A percentile compares a stretch with the other conserved stretches of the same genome.
phyloP scores from a whole-genome alignment of 768 basidiomycete genomes.

The Hygrophorus russula region DNA sequence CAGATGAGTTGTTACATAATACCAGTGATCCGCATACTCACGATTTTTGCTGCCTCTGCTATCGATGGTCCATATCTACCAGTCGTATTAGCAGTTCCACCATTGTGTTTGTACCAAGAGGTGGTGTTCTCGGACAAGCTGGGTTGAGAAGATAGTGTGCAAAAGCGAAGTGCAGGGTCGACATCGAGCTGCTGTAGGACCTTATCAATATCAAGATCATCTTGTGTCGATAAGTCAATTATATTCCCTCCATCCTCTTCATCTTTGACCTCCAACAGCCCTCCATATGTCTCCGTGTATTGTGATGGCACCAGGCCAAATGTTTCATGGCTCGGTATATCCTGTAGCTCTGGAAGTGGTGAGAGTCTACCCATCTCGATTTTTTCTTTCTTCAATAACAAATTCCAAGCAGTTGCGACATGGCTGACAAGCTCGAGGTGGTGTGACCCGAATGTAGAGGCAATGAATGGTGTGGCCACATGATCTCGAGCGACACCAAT shows the following conservation, averaged over 20 bases:
- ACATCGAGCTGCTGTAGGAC: too few relatives aligned
- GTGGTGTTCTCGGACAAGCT: too few relatives aligned
- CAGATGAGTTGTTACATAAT: too few relatives aligned
- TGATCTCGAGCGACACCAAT: conserved; percentile 1
- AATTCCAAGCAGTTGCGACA: conserved; percentile 7
- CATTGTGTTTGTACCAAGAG: too few relatives aligned
- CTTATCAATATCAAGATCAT: too few relatives aligned
- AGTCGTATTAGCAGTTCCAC: too few relatives aligned
- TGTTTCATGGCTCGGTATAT: not conserved
- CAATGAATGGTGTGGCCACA: conserved; percentile 6
- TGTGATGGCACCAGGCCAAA: not conserved
- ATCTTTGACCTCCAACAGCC: not conserved
- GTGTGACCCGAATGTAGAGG: conserved; percentile 13
- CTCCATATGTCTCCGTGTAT: not conserved
- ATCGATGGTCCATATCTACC: too few relatives aligned
- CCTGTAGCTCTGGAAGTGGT: not conserved
- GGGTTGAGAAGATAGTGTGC: too few relatives aligned
- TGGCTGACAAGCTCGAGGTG: conserved; percentile 13
- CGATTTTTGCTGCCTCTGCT: too few relatives aligned
- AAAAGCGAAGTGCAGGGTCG: too few relatives aligned
- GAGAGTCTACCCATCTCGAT: not conserved
- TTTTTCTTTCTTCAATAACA: not conserved
- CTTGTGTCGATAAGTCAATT: too few relatives aligned
- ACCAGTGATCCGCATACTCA: too few relatives aligned
- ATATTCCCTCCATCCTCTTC: not conserved